A percentile compares a stretch with the other conserved stretches of the same genome.
phyloP scores from a whole-genome alignment of 2,329 filamentous ascomycete genomes.

The Botryosphaeria agaves region DNA sequence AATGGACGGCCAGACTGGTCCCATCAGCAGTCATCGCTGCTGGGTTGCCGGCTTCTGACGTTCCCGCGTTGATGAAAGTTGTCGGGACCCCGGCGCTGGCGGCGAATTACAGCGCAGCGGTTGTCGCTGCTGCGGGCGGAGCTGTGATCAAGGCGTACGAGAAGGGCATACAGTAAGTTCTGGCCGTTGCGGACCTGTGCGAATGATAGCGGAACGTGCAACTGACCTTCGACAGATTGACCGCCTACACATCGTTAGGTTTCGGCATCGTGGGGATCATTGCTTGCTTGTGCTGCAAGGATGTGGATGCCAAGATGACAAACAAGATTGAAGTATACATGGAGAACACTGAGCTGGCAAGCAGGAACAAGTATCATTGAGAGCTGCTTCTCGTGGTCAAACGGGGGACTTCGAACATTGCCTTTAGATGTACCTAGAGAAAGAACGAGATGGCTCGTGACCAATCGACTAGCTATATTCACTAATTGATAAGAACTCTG shows the following conservation, averaged over 20 bases:
- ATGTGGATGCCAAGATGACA: conserved; percentile 17
- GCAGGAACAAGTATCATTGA: conserved; percentile 8
- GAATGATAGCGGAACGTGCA: too few species aligned
- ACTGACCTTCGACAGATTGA: too few species aligned
- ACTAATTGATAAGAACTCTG: too few species aligned
- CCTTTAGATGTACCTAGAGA: too few species aligned
- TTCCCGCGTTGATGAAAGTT: conserved; percentile 14
- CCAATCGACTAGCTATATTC: too few species aligned
- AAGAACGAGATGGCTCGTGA: too few species aligned
- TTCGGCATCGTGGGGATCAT: conserved; percentile 4
- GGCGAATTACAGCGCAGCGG: conserved; percentile 6
- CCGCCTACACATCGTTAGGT: conserved; percentile 1
- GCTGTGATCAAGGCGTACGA: not conserved
- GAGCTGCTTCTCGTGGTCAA: conserved; percentile 4
- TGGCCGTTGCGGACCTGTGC: too few species aligned
- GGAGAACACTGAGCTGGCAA: conserved; percentile 9
- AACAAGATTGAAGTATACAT: conserved; percentile 16
- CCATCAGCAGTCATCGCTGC: conserved; percentile 18
- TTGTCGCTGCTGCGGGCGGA: conserved; percentile 7
- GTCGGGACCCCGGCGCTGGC: conserved; percentile 8
- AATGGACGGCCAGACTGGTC: conserved; percentile 15
- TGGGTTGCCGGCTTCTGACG: conserved; percentile 15
- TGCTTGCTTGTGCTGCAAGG: conserved; percentile 13
- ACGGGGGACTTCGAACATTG: too few species aligned
- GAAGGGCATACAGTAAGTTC: not conserved